Conservation (phyloP, 2,329 filamentous ascomycete species). For the Paramyrothecium roridum region DNA sequence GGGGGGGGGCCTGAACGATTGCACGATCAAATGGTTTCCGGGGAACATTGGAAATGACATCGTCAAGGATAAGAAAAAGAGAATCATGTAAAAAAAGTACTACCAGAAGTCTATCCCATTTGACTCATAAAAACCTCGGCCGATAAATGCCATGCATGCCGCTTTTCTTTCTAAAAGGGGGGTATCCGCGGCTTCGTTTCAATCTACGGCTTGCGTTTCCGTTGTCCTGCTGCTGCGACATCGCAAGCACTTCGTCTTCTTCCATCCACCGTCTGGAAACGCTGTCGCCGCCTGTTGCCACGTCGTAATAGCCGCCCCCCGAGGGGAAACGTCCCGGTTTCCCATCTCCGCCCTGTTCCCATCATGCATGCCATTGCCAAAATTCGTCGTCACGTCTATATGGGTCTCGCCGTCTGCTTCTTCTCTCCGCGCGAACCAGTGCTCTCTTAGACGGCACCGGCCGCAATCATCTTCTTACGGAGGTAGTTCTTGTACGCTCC, state of each 20-base stretch:
- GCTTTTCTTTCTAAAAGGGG: background rate
- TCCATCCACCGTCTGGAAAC: background rate
- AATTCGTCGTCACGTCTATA: constrained; percentile 17
- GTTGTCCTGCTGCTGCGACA: background rate
- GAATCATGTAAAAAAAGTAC: background rate
- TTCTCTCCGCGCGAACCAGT: background rate
- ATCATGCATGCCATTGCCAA: background rate
- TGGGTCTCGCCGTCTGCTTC: constrained; percentile 8
- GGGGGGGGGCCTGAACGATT: too few relatives aligned
- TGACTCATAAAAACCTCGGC: background rate
- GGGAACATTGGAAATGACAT: background rate
- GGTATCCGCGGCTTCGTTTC: background rate
- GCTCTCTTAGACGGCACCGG: constrained; percentile 74
- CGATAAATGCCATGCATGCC: background rate
- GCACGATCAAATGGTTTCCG: too few relatives aligned
- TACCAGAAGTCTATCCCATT: constrained; percentile 1
- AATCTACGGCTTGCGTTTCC: background rate
- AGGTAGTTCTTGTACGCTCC: constrained; percentile 97
- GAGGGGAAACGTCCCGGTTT: background rate
- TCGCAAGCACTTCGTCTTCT: background rate
- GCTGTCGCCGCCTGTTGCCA: background rate
- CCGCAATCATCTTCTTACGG: constrained; percentile 95
- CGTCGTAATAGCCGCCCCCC: background rate
- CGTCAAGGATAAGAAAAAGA: background rate
- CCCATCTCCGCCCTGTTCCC: background rate